Base-by-base conservation (phyloP, 805 yeast species). In the Kuraishia piskuri region DNA sequence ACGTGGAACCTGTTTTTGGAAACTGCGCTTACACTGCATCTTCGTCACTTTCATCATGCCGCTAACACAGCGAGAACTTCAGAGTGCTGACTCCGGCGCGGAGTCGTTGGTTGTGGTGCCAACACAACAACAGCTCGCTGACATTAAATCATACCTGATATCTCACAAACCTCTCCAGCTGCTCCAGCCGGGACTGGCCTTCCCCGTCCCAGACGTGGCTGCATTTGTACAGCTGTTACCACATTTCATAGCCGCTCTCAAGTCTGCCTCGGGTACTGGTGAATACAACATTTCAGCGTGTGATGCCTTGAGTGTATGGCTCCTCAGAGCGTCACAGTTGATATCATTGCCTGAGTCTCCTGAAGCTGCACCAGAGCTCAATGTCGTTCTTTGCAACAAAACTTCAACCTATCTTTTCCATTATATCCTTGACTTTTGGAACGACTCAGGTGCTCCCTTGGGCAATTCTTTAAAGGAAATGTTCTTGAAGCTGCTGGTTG, bases 401-500 rank as follows among this genome's bases (percentile, higher is more conserved):
- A 62, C 56, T 14, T 59, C 74, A 5, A 63, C 66, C 24, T 57
- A 54, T 23, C 53, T 82, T 1, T 79, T 80, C 60, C 71, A 71
- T 22, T 86, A 78, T 63, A 75, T 86, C 14, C 67, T 84, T 44
- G 90, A 83, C 58, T 83, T 79, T 63, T 83, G 90, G 83, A 81
- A 80, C 52, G 88, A 84, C 51, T 78, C 88, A 1, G 83, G 86
- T 3, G 81, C 87, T 1, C 83, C 95, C 0, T 65, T 88, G 24
- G 81, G 85, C 5, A 88, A 86, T 61, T 84, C 95, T 0, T 64
- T 88, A 52, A 77, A 74, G 53, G 87, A 82, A 31, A 61, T 90
- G 49, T 77, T 89, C 50, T 52, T 64, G 2, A 88, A 84, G 58
- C 61, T 84, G 50, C 63, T 84, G 10, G 56, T 60, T 1, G 69